phyloP scores from a whole-genome alignment of 2,329 filamentous ascomycete species.

The Exophiala calicioides region DNA sequence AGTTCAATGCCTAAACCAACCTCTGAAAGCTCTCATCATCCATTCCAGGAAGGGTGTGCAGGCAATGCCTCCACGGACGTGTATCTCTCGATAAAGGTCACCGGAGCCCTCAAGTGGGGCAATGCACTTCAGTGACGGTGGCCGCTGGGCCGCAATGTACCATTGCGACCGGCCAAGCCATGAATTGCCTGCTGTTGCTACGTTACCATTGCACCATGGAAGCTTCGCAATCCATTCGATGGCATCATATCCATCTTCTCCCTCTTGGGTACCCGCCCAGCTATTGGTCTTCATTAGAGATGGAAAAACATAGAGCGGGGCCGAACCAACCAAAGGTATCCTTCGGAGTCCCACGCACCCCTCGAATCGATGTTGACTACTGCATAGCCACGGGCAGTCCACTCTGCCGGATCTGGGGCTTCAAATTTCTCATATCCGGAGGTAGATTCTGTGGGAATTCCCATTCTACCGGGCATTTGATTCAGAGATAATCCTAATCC shows the following conservation, averaged over 20 bases:
- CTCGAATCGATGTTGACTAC: constrained; percentile 36
- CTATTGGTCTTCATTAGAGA: neutral
- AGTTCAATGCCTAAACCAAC: too few species aligned
- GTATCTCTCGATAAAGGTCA: constrained; percentile 52
- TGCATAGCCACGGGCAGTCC: constrained; percentile 33
- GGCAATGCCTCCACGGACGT: constrained; percentile 44
- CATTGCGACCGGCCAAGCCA: constrained; percentile 46
- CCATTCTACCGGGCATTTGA: constrained; percentile 25
- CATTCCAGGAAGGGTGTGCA: neutral
- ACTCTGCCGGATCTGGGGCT: constrained; percentile 35
- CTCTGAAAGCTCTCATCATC: too few species aligned
- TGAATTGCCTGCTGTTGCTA: constrained; percentile 49
- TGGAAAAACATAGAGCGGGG: neutral
- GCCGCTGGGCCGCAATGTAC: constrained; percentile 45
- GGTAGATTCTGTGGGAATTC: constrained; percentile 11
- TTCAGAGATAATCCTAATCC: constrained; percentile 15
- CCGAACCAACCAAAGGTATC: constrained; percentile 29
- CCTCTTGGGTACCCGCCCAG: neutral
- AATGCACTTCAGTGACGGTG: constrained; percentile 46
- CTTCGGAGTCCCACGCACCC: constrained; percentile 33
- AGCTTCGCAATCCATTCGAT: constrained; percentile 45
- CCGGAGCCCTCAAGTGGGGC: constrained; percentile 52
- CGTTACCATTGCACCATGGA: constrained; percentile 48
- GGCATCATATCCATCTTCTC: constrained; percentile 46
- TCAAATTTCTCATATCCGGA: constrained; percentile 28